phyloP scores from a whole-genome alignment of 352 stramenopile species.

The Globisporangium splendens region DNA sequence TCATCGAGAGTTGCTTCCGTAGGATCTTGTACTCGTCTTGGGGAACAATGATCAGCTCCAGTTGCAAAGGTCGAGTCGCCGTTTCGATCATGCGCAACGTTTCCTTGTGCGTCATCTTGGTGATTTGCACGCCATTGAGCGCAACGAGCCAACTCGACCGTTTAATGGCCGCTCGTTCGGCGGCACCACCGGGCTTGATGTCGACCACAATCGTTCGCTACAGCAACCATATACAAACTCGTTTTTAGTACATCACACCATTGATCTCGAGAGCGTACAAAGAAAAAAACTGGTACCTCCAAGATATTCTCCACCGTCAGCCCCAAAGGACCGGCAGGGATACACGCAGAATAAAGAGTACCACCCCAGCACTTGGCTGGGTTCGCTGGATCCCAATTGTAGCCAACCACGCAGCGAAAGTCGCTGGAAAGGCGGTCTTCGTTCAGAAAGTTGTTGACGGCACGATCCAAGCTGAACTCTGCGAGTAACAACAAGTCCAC shows the following conservation, averaged over 20 bases:
- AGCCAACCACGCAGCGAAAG: constrained; percentile 72
- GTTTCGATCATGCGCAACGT: constrained; percentile 84
- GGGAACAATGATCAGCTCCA: constrained; percentile 73
- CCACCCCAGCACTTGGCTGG: constrained; percentile 43
- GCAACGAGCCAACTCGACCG: constrained; percentile 81
- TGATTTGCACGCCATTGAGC: constrained; percentile 74
- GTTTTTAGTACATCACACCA: not conserved
- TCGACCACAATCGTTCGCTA: constrained; percentile 84
- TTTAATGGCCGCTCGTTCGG: constrained; percentile 72
- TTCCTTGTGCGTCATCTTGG: constrained; percentile 82
- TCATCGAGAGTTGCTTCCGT: constrained; percentile 76
- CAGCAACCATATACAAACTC: not conserved
- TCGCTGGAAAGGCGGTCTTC: constrained; percentile 76
- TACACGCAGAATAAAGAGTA: constrained; percentile 60
- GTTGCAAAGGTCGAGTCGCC: constrained; percentile 56
- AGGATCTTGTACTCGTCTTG: constrained; percentile 68
- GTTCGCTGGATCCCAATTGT: constrained; percentile 61
- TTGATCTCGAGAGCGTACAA: not conserved
- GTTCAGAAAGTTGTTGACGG: constrained; percentile 81
- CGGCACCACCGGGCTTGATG: constrained; percentile 78
- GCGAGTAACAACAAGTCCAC: constrained; percentile 70
- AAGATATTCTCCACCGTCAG: constrained; percentile 89
- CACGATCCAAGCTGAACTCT: constrained; percentile 77
- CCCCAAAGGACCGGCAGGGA: constrained; percentile 76
- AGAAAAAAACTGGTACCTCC: constrained; percentile 35